Conservation (phyloP, 2,329 filamentous ascomycete genomes). For the Arthrobotrys musiformis region DNA sequence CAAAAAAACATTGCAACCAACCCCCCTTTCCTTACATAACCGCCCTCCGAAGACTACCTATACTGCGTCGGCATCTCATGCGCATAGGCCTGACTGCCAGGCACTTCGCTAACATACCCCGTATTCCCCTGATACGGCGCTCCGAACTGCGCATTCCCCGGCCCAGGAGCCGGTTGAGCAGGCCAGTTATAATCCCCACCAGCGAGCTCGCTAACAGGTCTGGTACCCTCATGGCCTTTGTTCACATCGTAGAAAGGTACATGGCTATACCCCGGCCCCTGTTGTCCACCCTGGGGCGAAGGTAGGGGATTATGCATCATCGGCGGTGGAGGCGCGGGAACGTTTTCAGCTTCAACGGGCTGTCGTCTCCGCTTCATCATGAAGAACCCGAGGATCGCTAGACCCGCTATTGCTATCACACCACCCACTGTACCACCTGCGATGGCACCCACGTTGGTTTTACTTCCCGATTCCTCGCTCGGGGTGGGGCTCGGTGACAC, state of each 20-base stretch:
- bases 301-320: conserved; percentile 37
- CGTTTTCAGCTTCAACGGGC: not conserved
- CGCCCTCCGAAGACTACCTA: not conserved
- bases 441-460: conserved; percentile 64
- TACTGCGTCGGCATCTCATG: conserved; percentile 30
- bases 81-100: conserved; percentile 9
- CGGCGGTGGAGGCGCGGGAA: conserved; percentile 8
- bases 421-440: conserved; percentile 66
- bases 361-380: conserved; percentile 62
- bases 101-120: not conserved
- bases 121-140: conserved; percentile 12
- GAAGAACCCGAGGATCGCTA: conserved; percentile 64
- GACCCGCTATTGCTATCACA: conserved; percentile 63
- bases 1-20: not conserved
- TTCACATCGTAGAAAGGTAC: conserved; percentile 11
- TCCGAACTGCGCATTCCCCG: conserved; percentile 2
- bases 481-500: conserved; percentile 10
- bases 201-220: conserved; percentile 25
- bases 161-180: not conserved
- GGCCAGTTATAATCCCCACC: not conserved
- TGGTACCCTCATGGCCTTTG: not conserved
- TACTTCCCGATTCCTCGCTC: not conserved
- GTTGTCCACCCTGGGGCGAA: not conserved
- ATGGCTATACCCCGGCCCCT: conserved; percentile 4
- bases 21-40: not conserved